Evolutionary conservation across 2,329 filamentous ascomycete genomes (phyloP).

Genomic region (Alternaria longipes): DNA sequence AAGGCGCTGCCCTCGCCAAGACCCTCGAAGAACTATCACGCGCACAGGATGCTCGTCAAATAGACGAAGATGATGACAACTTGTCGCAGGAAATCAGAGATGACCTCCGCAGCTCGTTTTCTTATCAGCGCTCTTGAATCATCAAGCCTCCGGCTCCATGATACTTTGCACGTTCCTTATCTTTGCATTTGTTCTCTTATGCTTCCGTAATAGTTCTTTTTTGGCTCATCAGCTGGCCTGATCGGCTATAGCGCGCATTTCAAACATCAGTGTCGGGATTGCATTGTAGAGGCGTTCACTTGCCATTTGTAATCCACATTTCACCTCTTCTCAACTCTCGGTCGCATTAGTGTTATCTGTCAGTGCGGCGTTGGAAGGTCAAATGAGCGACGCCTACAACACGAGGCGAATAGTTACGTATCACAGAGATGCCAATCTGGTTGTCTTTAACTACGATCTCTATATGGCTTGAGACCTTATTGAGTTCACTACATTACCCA

Average conservation of each 20-base stretch:
- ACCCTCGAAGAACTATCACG: conserved; percentile 44
- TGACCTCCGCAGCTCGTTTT: conserved; percentile 26
- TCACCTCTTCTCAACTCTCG: neutral
- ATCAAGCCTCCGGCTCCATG: neutral
- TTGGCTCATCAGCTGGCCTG: neutral
- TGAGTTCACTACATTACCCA: neutral
- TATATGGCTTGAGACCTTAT: neutral
- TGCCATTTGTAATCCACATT: neutral
- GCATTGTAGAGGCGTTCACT: neutral
- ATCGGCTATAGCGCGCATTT: neutral
- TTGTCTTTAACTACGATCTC: neutral
- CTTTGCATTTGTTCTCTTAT: conserved; percentile 20
- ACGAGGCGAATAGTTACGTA: neutral
- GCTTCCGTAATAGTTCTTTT: neutral
- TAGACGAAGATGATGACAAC: conserved; percentile 18
- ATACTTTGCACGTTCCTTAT: conserved; percentile 8
- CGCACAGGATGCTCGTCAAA: conserved; percentile 14
- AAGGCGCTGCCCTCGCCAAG: conserved; percentile 53
- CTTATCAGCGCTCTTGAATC: conserved; percentile 27
- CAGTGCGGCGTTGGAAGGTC: neutral
- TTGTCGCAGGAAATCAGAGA: conserved; percentile 24
- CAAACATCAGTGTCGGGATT: neutral
- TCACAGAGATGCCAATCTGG: neutral
- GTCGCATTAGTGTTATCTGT: neutral
- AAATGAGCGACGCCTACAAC: neutral